Base-by-base conservation (phyloP, 1,284 basidiomycete genomes). In the Xerocomus nothofagi region DNA sequence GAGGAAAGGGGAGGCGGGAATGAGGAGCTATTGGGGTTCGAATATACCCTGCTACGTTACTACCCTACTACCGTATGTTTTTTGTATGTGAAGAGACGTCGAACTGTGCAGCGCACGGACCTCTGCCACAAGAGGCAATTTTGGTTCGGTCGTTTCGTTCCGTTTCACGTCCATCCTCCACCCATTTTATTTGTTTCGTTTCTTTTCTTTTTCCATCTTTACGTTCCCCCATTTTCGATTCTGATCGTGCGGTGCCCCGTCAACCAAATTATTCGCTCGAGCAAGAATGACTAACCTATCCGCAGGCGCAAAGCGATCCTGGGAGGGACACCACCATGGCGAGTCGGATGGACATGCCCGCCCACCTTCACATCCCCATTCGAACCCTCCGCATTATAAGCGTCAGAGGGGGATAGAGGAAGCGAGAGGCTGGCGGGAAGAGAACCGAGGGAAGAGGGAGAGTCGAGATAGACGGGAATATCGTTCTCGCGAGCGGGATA, bases 171-270 rank as follows among this genome's bases (percentile, higher is more conserved):
- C 23, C 7, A 30, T 39, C 27, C 39, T 23, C 32, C 31, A 10
- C 26, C 26, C 9, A n/a, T 6, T 7, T 52, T 18, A 11, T 11
- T 34, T 48, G 44, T 17, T 0, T 38, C 41, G 7, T 36, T 11
- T 9, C 21, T 44, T 31, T 14, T 24, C 31, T 46, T 39, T 41
- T 29, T 43, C 18, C 18, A 12, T 21, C n/a, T 39, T n/a, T 11
- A 37, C 10, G 40, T 47, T 14, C 27, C 51, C n/a, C 48, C 39
- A 47, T 56, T 47, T 49, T 50, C 47, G 50, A 57, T 50, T 51
- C 26, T 71, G 70, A 86, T 87, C 86, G 84, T 88, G 86, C 84
- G 86, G 85, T 85, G 79, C 78, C 75, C 78, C 76, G 82, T 85
- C 84, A 86, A 76, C 75, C 76, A 72, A 77, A 77, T 81, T 71